A percentile compares a stretch with the other conserved stretches of the same genome.
These are phyloP conservation scores for Ustilago sp. DNA, from an alignment of 1,284 basidiomycete species.

Conservation along the genomic window DNA sequence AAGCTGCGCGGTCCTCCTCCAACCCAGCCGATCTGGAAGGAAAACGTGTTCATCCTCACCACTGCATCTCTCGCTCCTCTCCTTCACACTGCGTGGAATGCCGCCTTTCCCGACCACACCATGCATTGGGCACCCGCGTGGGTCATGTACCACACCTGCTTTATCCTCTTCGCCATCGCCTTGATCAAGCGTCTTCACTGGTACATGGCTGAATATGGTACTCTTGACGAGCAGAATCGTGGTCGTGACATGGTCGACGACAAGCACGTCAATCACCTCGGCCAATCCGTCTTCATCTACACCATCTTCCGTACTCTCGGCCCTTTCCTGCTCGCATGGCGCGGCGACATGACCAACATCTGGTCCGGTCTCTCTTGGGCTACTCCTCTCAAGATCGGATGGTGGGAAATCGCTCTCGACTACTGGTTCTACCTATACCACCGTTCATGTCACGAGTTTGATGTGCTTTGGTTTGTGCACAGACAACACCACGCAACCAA, in stretches of 20 bases:
- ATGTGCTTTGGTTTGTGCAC: slow-evolving; percentile 58
- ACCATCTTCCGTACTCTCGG: slow-evolving; percentile 63
- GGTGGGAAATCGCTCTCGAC: slow-evolving; percentile 62
- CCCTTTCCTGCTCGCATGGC: slow-evolving; percentile 61
- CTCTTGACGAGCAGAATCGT: slow-evolving; percentile 65
- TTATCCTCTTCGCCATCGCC: slow-evolving; percentile 55
- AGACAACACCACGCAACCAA: slow-evolving; percentile 61
- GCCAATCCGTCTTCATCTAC: slow-evolving; percentile 65
- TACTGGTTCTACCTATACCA: slow-evolving; percentile 66
- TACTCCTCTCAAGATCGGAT: slow-evolving; percentile 60
- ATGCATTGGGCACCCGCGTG: slow-evolving; percentile 62
- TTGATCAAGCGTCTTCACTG: slow-evolving; percentile 59
- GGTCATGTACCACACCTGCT: slow-evolving; percentile 58
- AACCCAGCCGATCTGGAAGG: slow-evolving; percentile 52
- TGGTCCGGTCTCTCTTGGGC: slow-evolving; percentile 55
- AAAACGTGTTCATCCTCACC: slow-evolving; percentile 60
- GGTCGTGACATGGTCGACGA: slow-evolving; percentile 66
- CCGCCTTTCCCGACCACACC: slow-evolving; percentile 50
- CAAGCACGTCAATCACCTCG: slow-evolving; percentile 65
- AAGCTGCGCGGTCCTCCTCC: slow-evolving; percentile 60
- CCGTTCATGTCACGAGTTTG: slow-evolving; percentile 59
- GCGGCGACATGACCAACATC: slow-evolving; percentile 60
- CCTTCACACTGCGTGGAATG: slow-evolving; percentile 57
- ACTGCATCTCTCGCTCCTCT: slow-evolving; percentile 49
- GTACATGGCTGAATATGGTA: slow-evolving; percentile 59